These are phyloP conservation scores for Mitragyna speciosa DNA, from an alignment of 257 asterid genomes.

Conservation along the genomic window DNA sequence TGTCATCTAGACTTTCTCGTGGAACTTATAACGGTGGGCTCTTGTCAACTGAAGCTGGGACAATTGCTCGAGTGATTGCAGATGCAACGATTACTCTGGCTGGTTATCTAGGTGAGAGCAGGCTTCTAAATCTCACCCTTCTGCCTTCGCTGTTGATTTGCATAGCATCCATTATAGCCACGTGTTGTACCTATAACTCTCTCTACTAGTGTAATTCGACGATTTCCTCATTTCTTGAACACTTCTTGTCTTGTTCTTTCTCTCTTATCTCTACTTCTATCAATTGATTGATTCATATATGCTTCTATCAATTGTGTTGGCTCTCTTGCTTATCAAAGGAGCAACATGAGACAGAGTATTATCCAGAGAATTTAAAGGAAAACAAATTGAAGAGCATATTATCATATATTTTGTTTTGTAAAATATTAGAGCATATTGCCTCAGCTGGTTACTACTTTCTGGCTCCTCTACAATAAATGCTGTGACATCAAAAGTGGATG, in stretches of 20 bases:
- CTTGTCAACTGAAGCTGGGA: slow-evolving; percentile 90
- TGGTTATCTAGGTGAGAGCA: slow-evolving; percentile 67
- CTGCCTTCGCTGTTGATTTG: slow-evolving; percentile 78
- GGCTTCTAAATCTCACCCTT: slow-evolving; percentile 73
- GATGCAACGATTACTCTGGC: slow-evolving; percentile 87
- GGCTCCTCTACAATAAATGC: neutral
- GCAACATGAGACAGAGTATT: too few species aligned
- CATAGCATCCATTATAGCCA: slow-evolving; percentile 71
- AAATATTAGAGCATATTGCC: too few species aligned
- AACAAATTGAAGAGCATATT: neutral
- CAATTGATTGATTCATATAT: slow-evolving; percentile 1
- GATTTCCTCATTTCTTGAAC: neutral
- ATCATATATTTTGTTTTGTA: too few species aligned
- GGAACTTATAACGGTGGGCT: slow-evolving; percentile 93
- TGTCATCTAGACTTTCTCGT: slow-evolving; percentile 96
- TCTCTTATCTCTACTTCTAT: neutral
- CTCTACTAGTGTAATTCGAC: slow-evolving; percentile 44
- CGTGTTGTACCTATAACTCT: slow-evolving; percentile 79
- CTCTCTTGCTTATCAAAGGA: neutral
- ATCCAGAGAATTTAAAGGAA: too few species aligned
- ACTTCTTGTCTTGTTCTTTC: slow-evolving; percentile 22
- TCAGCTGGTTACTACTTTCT: too few species aligned
- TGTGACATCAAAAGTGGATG: neutral
- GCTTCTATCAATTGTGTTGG: neutral
- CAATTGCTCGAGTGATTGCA: slow-evolving; percentile 85